Base-by-base conservation (phyloP, 495 filamentous ascomycete genomes). In the Penicillium chermesinum region DNA sequence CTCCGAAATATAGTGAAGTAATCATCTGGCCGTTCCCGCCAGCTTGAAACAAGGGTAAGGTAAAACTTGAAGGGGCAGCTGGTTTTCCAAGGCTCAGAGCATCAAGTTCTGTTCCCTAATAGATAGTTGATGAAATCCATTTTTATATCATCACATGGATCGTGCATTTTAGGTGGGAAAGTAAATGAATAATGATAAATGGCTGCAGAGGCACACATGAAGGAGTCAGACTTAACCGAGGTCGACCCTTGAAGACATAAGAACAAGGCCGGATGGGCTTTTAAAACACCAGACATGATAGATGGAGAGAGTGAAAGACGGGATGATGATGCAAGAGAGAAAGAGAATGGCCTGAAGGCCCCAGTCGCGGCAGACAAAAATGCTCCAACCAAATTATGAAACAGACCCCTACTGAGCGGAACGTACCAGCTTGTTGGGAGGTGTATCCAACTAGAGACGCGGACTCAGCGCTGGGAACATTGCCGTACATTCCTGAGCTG, bases 131-230 rank as follows among this genome's bases (percentile, higher is more conserved):
- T n/a, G n/a, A n/a, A n/a, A n/a, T n/a, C n/a, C n/a, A n/a, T n/a
- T n/a, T n/a, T n/a, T n/a, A n/a, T 41, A 27, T 25, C 38, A 16
- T 27, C 19, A n/a, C n/a, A n/a, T 48, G 38, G 46, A 20, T 36
- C 6, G 36, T 41, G 25, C 25, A 30, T 30, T 30, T 30, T 30
- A 30, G 25, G 4, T 30, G 25, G 25, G 10, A 10, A 30, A 10
- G 10, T 30, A 30, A 10, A 30, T 30, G 10, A 30, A 30, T 30
- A 30, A 30, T 30, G 5, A 30, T n/a, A 30, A 30, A 4, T 30
- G 25, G 25, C 25, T 10, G 25, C 25, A 30, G 10, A 10, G 25
- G 25, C 25, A 30, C 25, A 30, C 25, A 30, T 10, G 10, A 5
- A 10, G 25, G 5, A 30, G 25, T 30, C 10, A 30, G 25, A 30